Conservation (phyloP, 202 grass and related monocot genomes). For the Elaeis oleifera region DNA sequence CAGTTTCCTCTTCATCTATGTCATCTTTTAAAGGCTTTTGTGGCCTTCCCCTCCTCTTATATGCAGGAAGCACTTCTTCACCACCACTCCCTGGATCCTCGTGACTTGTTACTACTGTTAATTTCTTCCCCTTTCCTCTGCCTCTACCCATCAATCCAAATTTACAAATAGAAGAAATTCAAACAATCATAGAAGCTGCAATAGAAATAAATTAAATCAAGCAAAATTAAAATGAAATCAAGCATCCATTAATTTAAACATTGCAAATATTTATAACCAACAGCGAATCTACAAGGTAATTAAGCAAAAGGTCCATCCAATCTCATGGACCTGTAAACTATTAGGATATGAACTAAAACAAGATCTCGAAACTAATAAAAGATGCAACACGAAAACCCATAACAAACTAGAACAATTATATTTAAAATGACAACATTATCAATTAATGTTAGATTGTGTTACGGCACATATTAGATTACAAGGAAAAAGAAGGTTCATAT, state of each 20-base stretch:
- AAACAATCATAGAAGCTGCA: constrained; percentile 21
- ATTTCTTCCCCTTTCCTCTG: constrained; percentile 49
- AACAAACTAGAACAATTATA: no score
- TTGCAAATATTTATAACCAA: constrained; percentile 18
- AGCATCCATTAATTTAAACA: constrained; percentile 22
- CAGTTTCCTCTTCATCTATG: constrained; percentile 38
- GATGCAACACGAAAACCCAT: no score
- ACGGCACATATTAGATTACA: no score
- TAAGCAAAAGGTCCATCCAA: no score
- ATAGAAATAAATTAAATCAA: constrained; percentile 5
- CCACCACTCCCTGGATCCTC: constrained; percentile 49
- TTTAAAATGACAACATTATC: no score
- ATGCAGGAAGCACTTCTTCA: constrained; percentile 53
- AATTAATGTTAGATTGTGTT: no score
- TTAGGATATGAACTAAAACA: no score
- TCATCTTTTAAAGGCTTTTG: constrained; percentile 50
- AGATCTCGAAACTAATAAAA: no score
- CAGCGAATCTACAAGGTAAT: not conserved
- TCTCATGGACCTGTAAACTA: no score
- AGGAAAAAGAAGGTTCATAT: no score
- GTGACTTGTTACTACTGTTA: constrained; percentile 27
- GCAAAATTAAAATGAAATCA: constrained; percentile 20
- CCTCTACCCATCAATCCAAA: constrained; percentile 51
- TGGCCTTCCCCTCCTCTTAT: constrained; percentile 57
- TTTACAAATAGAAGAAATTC: not conserved